These are phyloP conservation scores for Alternaria tenuissima DNA, from an alignment of 2,329 filamentous ascomycete species.

Conservation along the genomic window DNA sequence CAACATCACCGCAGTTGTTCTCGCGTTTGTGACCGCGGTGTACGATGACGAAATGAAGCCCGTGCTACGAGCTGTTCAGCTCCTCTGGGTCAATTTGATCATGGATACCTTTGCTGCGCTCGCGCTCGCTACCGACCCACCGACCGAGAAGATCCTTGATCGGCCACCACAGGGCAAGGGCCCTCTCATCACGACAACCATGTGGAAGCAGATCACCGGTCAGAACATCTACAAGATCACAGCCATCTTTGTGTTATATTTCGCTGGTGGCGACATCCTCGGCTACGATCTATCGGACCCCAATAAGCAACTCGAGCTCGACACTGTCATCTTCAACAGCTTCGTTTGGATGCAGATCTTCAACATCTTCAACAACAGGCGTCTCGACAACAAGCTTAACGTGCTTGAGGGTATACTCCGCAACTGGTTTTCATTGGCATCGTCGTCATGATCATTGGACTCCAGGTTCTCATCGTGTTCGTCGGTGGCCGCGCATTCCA, in stretches of 20 bases:
- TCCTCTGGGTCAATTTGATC: conserved; percentile 97
- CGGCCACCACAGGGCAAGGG: conserved; percentile 87
- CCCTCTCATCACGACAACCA: conserved; percentile 69
- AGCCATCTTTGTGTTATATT: conserved; percentile 68
- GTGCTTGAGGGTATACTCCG: conserved; percentile 66
- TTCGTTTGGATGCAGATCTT: conserved; percentile 79
- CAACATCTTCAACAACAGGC: conserved; percentile 72
- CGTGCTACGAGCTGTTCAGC: conserved; percentile 91
- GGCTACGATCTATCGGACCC: conserved; percentile 56
- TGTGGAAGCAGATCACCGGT: conserved; percentile 73
- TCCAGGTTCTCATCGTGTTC: conserved; percentile 66
- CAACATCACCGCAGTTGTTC: conserved; percentile 97
- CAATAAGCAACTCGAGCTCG: conserved; percentile 55
- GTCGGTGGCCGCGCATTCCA: conserved; percentile 64
- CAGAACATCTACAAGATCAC: conserved; percentile 68
- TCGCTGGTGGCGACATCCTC: conserved; percentile 66
- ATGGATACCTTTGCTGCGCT: conserved; percentile 96
- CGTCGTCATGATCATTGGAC: conserved; percentile 64
- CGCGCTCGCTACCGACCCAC: conserved; percentile 93
- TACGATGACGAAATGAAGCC: conserved; percentile 85
- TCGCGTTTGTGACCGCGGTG: conserved; percentile 96
- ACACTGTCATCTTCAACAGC: conserved; percentile 73
- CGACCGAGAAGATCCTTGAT: conserved; percentile 94
- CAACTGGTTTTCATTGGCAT: conserved; percentile 68
- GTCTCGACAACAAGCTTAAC: conserved; percentile 69